Base-by-base conservation (phyloP, 2,329 filamentous ascomycete species). In the Hymenoscyphus infarciens region DNA sequence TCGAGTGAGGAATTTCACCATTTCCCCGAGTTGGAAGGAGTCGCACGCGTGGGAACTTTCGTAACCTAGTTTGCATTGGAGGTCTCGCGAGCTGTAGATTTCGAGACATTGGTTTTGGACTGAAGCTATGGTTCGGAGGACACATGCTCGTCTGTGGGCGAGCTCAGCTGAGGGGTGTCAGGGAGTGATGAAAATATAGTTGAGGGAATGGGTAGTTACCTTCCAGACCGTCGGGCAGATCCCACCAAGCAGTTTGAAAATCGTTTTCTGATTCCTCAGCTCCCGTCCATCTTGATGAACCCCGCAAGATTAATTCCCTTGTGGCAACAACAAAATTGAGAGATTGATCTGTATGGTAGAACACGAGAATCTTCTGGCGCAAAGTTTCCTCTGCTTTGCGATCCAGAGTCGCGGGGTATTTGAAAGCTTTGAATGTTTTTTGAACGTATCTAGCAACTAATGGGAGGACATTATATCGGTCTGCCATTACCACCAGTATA, bases 11-110 rank as follows among this genome's bases (percentile, higher is more conserved):
- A 92, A 92, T 67, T 86, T 86, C 66, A 91, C 76, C 81, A 90
- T 90, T 75, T 92, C 88, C 25, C 89, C 90, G 0, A 93, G 82
- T 75, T 93, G 90, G 71, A 89, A 93, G 1, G 86, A 87, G 76
- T 93, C 90, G 74, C 90, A 92, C 52, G 88, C 85, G 1, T 82
- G 76, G 65, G 86, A 89, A 1, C 85, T 87, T 70, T 91, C 88
- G 74, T 92, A 92, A 59, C 89, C 89, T 0, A 91, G 81, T 69
- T 85, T 86, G 74, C 90, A 92, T 72, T 92, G 89, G 29, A 79
- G 75, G 31, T 80, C 81, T n/a, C 86, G 84, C 10, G 88, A 89
- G 1, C 84, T 84, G 73, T 92, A 92, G 0, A 89, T 77, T 6
- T 74, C 72, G 2, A 92, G 76, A 62, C 91, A 92, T 72, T 92